Percentiles rank a stretch among this genome's conserved stretches.
phyloP scores from a whole-genome alignment of 176 grass and related monocot genomes.

The Secale cereale region DNA sequence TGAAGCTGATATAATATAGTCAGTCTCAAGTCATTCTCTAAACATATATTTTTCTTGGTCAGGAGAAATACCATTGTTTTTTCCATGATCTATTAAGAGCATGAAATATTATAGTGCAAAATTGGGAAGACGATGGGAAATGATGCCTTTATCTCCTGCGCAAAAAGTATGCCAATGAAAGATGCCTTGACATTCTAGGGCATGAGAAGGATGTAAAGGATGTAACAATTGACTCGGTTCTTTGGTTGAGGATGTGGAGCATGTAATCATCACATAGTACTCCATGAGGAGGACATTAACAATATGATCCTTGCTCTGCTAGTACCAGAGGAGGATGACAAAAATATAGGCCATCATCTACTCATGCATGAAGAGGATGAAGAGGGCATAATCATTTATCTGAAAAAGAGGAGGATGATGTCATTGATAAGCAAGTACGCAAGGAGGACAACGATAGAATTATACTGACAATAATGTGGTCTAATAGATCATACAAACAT shows the following conservation, averaged over 20 bases:
- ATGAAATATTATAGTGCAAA: too few species aligned
- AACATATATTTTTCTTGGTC: neutral
- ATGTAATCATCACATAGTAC: neutral
- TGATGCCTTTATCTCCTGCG: neutral
- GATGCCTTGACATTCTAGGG: neutral
- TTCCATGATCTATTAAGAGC: too few species aligned
- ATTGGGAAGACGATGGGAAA: neutral
- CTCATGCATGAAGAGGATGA: too few species aligned
- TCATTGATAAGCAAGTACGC: too few species aligned
- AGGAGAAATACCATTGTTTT: too few species aligned
- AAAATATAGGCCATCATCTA: neutral
- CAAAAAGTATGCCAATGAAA: neutral
- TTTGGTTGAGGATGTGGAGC: neutral
- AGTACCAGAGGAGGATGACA: neutral
- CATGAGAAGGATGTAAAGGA: neutral
- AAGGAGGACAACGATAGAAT: too few species aligned
- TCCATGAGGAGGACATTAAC: neutral
- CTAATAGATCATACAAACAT: too few species aligned
- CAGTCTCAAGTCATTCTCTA: neutral
- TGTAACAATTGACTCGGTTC: neutral
- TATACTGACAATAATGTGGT: too few species aligned
- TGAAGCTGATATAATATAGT: too few species aligned
- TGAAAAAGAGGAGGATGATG: too few species aligned
- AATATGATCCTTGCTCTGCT: neutral
- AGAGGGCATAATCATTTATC: too few species aligned